Evolutionary conservation across 208 protist species (phyloP).

Genomic region (Zelonia costaricensis): DNA sequence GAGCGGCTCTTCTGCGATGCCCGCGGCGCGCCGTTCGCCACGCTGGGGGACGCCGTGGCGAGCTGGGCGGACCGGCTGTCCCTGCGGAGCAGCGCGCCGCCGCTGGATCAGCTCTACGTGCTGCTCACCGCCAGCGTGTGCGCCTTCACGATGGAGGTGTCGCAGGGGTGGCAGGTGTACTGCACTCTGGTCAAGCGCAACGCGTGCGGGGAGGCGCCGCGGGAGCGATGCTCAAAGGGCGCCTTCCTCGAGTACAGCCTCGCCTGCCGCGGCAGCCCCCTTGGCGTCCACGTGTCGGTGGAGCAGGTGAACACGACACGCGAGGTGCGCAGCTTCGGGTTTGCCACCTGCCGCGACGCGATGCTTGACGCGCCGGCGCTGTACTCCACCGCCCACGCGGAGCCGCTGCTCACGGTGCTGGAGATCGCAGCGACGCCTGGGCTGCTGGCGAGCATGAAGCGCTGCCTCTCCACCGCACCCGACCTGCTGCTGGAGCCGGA

Average conservation of each 20-base stretch:
- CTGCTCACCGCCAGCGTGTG: slow-evolving; percentile 63
- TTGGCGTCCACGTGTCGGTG: slow-evolving; percentile 51
- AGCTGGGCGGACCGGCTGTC: slow-evolving; percentile 20
- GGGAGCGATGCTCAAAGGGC: slow-evolving; percentile 46
- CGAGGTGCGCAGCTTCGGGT: slow-evolving; percentile 32
- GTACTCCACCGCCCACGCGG: slow-evolving; percentile 12
- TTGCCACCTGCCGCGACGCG: slow-evolving; percentile 23
- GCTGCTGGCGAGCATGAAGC: slow-evolving; percentile 50
- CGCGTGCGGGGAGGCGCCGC: slow-evolving; percentile 19
- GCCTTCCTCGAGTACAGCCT: slow-evolving; percentile 56
- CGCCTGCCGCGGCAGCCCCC: slow-evolving; percentile 62
- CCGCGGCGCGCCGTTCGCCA: slow-evolving; percentile 19
- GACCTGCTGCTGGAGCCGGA: slow-evolving; percentile 31
- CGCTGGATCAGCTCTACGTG: slow-evolving; percentile 45
- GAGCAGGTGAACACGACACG: slow-evolving; percentile 10
- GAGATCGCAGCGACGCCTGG: slow-evolving; percentile 55
- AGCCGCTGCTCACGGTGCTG: slow-evolving; percentile 31
- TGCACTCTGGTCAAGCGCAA: slow-evolving; percentile 38
- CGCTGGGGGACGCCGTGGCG: slow-evolving; percentile 21
- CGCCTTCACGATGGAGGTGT: slow-evolving; percentile 61
- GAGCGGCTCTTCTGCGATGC: slow-evolving; percentile 49
- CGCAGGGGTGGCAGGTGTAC: slow-evolving; percentile 65
- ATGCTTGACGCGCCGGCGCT: slow-evolving; percentile 18
- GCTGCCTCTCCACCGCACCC: slow-evolving; percentile 55
- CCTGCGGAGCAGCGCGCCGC: slow-evolving; percentile 25